Evolutionary conservation across 129 eudicot genomes (phyloP).

Genomic region (Arctium lappa): DNA sequence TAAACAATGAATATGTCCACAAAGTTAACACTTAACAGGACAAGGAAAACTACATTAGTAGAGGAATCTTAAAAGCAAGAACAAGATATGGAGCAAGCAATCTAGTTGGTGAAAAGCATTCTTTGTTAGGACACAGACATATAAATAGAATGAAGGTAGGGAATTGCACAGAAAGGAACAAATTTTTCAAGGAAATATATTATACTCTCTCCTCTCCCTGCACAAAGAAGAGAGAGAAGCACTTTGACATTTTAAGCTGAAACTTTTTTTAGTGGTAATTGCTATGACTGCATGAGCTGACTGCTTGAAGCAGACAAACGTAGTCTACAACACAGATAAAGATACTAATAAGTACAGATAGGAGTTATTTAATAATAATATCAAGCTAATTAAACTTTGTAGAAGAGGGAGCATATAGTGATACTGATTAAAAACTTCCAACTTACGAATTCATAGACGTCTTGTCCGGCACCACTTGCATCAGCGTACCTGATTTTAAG

Average conservation of each 20-base stretch:
- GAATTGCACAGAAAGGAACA: neutral
- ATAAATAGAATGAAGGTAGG: neutral
- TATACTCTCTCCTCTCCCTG: too few species aligned
- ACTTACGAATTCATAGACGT: constrained; percentile 98
- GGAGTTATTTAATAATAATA: neutral
- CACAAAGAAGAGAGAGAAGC: too few species aligned
- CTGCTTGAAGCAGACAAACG: neutral
- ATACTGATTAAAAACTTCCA: constrained; percentile 13
- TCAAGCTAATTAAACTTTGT: neutral
- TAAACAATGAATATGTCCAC: neutral
- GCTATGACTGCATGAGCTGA: neutral
- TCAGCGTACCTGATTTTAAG: constrained; percentile 74
- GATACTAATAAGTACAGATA: neutral
- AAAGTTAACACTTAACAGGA: neutral
- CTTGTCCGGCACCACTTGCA: constrained; percentile 95
- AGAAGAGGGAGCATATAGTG: neutral
- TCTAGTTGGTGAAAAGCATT: neutral
- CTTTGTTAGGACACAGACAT: neutral
- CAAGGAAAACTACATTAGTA: neutral
- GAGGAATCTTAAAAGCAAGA: neutral
- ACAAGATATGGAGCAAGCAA: neutral
- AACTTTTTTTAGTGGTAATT: neutral
- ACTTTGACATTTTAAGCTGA: too few species aligned
- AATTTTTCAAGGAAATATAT: too few species aligned
- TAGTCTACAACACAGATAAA: neutral